Evolutionary conservation across 805 yeast species (phyloP), one percentile per base, ranked within the genome.

Genomic region (Pichia heedii): DNA sequence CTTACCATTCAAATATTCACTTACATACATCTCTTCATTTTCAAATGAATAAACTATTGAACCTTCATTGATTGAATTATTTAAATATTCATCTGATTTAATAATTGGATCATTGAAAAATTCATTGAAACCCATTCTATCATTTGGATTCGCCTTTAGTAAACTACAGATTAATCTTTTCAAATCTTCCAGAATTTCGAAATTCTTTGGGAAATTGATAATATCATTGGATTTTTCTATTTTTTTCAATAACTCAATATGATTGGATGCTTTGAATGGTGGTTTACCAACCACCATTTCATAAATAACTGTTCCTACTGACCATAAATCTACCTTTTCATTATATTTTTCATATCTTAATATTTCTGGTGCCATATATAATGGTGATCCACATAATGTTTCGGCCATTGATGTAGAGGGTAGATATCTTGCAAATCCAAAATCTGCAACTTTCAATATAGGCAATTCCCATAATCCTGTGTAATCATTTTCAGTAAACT

Each of bases 341-440:
- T 89, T 88, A 66, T 93, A 93, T 63, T 88, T 93, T 60, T 93
- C 97, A 57, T 86, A 89, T 50, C 95, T 73, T 53, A 93, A 68
- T 39, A 93, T 93, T 65, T 93, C 98, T 0, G 98, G 98, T 0
- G 98, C 98, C 98, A 93, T 93, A 64, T 93, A 93, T 36, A 93
- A 72, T 3, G 98, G 98, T 11, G 96, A 86, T 1, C 98, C 98
- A 70, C 98, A 93, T 52, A 93, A 69, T 2, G 98, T 93, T 60
- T 93, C 98, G 1, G 97, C 97, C 76, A 93, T 71, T 2, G 96
- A 81, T 2, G 97, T 84, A 40, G 84, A 79, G 7, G 98, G 98
- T 54, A 93, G 70, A 58, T 89, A 85, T 49, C 97, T 73, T 5
- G 98, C 98, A 67, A 93, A 93, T 1, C 98, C 98, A 64, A 93